phyloP scores from a whole-genome alignment of 2,329 filamentous ascomycete species.

The Cytospora paraplurivora region DNA sequence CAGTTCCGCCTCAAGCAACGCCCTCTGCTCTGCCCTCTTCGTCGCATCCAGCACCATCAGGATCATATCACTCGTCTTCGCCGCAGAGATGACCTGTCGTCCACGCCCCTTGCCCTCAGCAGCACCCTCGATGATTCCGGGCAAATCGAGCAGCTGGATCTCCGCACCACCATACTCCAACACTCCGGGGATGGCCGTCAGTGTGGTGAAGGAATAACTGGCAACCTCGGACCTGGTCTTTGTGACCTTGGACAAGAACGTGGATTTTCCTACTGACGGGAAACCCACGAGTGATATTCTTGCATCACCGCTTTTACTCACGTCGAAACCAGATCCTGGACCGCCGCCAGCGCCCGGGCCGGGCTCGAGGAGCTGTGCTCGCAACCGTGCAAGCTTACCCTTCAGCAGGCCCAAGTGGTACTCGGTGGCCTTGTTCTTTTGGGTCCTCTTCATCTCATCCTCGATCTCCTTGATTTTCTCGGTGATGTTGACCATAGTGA shows the following conservation, averaged over 20 bases:
- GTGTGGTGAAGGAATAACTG: slow-evolving; percentile 94
- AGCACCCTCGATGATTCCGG: slow-evolving; percentile 97
- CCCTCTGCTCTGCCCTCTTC: slow-evolving; percentile 90
- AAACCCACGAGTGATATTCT: slow-evolving; percentile 98
- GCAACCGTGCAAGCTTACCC: slow-evolving; percentile 93
- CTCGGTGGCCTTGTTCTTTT: slow-evolving; percentile 75
- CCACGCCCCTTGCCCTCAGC: slow-evolving; percentile 94
- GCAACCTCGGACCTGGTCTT: slow-evolving; percentile 97
- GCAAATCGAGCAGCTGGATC: slow-evolving; percentile 95
- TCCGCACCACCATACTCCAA: slow-evolving; percentile 97
- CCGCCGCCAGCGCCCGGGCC: slow-evolving; percentile 75
- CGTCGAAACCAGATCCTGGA: slow-evolving; percentile 84
- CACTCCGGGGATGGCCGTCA: slow-evolving; percentile 96
- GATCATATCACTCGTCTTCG: slow-evolving; percentile 96
- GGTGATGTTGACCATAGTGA: slow-evolving; percentile 96
- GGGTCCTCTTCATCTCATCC: slow-evolving; percentile 98
- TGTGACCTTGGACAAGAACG: slow-evolving; percentile 97
- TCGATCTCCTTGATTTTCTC: slow-evolving; percentile 99
- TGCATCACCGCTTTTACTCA: slow-evolving; percentile 94
- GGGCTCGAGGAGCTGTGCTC: slow-evolving; percentile 92
- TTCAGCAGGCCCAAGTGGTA: slow-evolving; percentile 98
- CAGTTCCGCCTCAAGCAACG: slow-evolving; percentile 85
- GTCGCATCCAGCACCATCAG: slow-evolving; percentile 97
- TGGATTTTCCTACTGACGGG: slow-evolving; percentile 97
- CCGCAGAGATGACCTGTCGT: slow-evolving; percentile 93